These are phyloP conservation scores for Furcasterigmium sp. DNA, from an alignment of 2,329 filamentous ascomycete genomes.

Conservation along the genomic window DNA sequence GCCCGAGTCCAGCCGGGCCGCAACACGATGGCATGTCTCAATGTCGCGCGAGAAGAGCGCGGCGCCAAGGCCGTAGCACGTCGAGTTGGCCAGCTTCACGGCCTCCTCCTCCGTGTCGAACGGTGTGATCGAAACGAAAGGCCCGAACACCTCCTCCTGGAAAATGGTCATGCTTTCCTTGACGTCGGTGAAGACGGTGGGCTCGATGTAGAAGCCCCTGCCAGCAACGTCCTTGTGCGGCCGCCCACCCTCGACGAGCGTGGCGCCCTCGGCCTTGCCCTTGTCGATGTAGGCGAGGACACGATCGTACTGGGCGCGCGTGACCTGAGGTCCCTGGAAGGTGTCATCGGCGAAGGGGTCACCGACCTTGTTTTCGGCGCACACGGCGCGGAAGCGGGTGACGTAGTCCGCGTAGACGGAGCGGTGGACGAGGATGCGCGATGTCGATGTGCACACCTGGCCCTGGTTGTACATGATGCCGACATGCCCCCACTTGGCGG, in stretches of 20 bases:
- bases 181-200: conserved; percentile 21
- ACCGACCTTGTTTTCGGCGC: conserved; percentile 39
- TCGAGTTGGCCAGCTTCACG: conserved; percentile 30
- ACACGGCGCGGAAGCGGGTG: conserved; percentile 50
- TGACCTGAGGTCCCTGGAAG: conserved; percentile 65
- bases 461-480: conserved; percentile 51
- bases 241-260: conserved; percentile 37
- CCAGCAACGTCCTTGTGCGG: conserved; percentile 27
- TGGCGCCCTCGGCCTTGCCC: conserved; percentile 59
- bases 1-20: conserved; percentile 48
- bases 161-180: conserved; percentile 19
- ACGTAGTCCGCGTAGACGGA: conserved; percentile 55
- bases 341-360: conserved; percentile 59
- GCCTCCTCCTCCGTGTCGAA: conserved; percentile 27
- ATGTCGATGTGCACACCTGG: conserved; percentile 56
- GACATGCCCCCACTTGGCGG: conserved; percentile 44
- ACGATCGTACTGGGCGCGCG: conserved; percentile 57
- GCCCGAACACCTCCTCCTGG: conserved; percentile 25
- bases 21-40: conserved; percentile 28
- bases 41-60: conserved; percentile 53
- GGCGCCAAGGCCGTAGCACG: conserved; percentile 49
- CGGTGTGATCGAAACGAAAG: conserved; percentile 17
- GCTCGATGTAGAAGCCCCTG: conserved; percentile 20
- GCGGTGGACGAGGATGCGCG: conserved; percentile 54
- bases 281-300: conserved; percentile 60